Evolutionary conservation across 257 asterid genomes (phyloP).

Genomic region (Przewalskia tangutica): DNA sequence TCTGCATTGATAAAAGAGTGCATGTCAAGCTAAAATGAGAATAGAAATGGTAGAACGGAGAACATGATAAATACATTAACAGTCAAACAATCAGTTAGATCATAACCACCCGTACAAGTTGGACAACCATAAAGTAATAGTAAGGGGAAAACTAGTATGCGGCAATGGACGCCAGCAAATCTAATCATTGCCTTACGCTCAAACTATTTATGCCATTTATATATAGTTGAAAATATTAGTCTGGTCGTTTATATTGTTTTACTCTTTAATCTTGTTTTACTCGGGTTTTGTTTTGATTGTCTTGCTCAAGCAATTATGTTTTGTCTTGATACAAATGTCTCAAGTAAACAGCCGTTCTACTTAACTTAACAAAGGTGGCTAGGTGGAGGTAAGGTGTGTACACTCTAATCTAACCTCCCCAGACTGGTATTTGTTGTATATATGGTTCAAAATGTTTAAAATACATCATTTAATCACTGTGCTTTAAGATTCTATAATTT

Average conservation of each 20-base stretch:
- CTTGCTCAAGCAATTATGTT: too few species aligned
- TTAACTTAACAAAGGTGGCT: too few species aligned
- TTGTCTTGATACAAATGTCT: too few species aligned
- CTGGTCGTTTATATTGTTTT: too few species aligned
- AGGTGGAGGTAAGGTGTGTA: too few species aligned
- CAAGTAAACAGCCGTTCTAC: too few species aligned
- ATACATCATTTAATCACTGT: not conserved
- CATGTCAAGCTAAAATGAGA: not conserved
- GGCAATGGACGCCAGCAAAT: not conserved
- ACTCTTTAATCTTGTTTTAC: too few species aligned
- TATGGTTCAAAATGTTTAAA: too few species aligned
- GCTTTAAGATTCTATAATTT: not conserved
- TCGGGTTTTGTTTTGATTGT: too few species aligned
- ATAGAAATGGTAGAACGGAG: not conserved
- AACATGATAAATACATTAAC: too few species aligned
- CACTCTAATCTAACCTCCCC: too few species aligned
- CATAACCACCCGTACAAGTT: not conserved
- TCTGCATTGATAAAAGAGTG: slow-evolving; percentile 17
- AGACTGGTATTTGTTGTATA: too few species aligned
- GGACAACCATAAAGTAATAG: not conserved
- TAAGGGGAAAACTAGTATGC: not conserved
- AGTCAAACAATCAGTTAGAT: not conserved
- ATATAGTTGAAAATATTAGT: not conserved
- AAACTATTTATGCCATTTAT: not conserved
- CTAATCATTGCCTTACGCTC: not conserved